phyloP scores from a whole-genome alignment of 352 stramenopile genomes.

The Globisporangium camurandrum region DNA sequence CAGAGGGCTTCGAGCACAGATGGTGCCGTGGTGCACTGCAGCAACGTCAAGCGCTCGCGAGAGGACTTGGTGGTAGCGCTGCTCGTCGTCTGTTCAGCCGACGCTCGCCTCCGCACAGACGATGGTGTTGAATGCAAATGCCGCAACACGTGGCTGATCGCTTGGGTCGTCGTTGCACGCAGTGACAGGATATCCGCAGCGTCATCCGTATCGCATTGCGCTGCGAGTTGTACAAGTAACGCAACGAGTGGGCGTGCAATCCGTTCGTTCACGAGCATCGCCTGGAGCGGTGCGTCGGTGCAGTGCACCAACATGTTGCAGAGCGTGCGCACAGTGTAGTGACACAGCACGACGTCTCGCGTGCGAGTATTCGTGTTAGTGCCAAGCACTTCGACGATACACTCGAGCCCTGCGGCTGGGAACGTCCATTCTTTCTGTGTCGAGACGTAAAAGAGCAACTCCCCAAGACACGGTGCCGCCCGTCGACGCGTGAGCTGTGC shows the following conservation, averaged over 20 bases:
- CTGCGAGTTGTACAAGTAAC: conserved; percentile 16
- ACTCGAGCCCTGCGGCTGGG: conserved; percentile 19
- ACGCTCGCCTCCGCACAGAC: too few relatives aligned
- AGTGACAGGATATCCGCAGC: conserved; percentile 31
- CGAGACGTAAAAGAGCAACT: conserved; percentile 69
- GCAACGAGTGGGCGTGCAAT: conserved; percentile 25
- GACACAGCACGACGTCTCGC: conserved; percentile 32
- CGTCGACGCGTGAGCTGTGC: conserved; percentile 4
- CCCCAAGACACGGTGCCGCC: conserved; percentile 48
- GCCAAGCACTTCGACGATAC: conserved; percentile 31
- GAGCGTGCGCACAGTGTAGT: conserved; percentile 52
- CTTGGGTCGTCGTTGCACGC: conserved; percentile 34
- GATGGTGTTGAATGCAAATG: conserved; percentile 30
- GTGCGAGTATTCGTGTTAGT: too few relatives aligned
- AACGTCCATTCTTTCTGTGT: conserved; percentile 44
- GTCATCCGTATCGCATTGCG: conserved; percentile 1
- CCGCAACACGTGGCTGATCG: conserved; percentile 43
- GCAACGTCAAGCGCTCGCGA: not conserved
- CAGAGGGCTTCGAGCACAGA: conserved; percentile 35
- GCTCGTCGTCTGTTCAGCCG: too few relatives aligned
- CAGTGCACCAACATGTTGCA: conserved; percentile 61
- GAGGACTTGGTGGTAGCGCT: too few relatives aligned
- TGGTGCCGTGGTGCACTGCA: not conserved
- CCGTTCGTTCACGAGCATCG: conserved; percentile 32
- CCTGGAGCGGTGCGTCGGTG: conserved; percentile 18